Evolutionary conservation across 129 eudicot species (phyloP), one percentile per base, ranked within the genome.

Genomic region (Flaveria trinervia): DNA sequence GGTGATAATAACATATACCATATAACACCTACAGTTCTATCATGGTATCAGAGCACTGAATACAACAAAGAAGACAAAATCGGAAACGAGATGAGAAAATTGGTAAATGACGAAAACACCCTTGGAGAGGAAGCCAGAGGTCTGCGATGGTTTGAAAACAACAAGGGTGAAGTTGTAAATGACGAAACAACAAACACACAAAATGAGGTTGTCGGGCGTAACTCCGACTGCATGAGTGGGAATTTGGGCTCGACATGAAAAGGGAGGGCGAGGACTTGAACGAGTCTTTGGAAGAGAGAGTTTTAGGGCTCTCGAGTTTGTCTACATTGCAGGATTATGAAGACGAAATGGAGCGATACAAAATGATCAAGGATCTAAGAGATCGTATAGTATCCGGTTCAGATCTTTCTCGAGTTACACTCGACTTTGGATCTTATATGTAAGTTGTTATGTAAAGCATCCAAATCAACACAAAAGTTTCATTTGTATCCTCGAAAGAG

Each of bases 331-430:
- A 79, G 33, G 86, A 77, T 73, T 81, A 70, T 46, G 91, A 84
- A 78, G 93, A 88, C 11, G 97, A 91, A 75, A 86, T 88, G 67
- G 86, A 91, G 80, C 86, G 97, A 59, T 91, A 91, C 71, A 86
- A 88, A 68, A 76, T 91, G 93, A 91, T 91, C n/a, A 91, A 91
- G 56, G 87, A 91, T 74, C 88, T 91, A 25, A 72, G 97, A 66
- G 97, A 91, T 73, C 94, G 87, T 46, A 86, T 88, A 22, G 92
- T 90, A 7, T 88, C 94, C 0, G 83, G 84, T 83, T 86, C 94
- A 0, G 89, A 67, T 15, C 78, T 82, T 43, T 65, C 83, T 65
- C 67, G 83, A 52, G 79, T 72, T 41, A 80, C 79, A 25, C 30
- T 72, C 3, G 60, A 73, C 39, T 72, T 46, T 3, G 70, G 70